Base-by-base conservation (phyloP, 2,329 filamentous ascomycete genomes). In the Trichoderma cornu-damae region DNA sequence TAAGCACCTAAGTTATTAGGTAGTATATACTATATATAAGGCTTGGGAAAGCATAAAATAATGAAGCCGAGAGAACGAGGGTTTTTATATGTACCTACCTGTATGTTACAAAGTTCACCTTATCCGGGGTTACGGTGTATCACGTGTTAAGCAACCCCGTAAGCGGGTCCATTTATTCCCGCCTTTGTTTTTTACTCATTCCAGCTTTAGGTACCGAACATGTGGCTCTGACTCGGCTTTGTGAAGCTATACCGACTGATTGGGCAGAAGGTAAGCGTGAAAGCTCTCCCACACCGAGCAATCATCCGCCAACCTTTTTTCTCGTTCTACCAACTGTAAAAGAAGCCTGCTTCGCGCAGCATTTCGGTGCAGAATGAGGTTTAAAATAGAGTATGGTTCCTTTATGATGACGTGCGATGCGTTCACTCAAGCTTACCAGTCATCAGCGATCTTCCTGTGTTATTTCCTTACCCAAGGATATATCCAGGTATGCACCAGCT, bases 381-480 rank as follows among this genome's bases (percentile, higher is more conserved):
- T 59, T 47, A 57, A 54, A 14, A 59, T 59, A 34, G 58, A 59
- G 58, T 59, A 51, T 38, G 58, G 14, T 20, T 20, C 20, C n/a
- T 11, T 18, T 28, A 5, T 14, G 12, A 7, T 8, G 26, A 14
- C 30, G 32, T 7, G 5, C 20, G 18, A 37, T 26, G 18, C 22
- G 18, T 47, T 6, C 20, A 47, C 22, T 11, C 16, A n/a, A 34
- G 26, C 52, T 59, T 28, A 59, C 46, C 16, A 18, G 30, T 20
- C 18, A n/a, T 5, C 55, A 83, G 80, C 66, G 79, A 83, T 58
- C 70, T 83, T 20, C 79, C 79, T 44, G 74, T 83, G 51, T 74
- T 83, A 63, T 83, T 83, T 63, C 80, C 80, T 18, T 83, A 83
- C 56, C 80, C 80, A 32, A 75, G 77, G 65, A 83, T 83, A 66